Conservation (phyloP, 2,329 filamentous ascomycete genomes). For the Furcasterigmium sp. region DNA sequence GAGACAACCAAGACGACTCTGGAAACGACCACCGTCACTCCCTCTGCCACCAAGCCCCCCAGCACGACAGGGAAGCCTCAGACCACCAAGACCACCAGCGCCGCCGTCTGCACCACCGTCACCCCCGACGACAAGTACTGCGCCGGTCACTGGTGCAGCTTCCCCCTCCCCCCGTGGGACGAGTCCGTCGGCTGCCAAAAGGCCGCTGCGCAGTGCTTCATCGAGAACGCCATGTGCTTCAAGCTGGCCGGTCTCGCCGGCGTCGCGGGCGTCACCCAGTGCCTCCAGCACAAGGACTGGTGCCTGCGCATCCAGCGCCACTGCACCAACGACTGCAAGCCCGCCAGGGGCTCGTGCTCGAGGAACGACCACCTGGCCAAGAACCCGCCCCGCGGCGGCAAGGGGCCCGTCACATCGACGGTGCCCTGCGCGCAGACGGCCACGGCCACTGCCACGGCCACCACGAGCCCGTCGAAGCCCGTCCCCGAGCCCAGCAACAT, state of each 20-base stretch:
- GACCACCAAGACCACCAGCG: slow-evolving; percentile 25
- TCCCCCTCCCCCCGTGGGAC: slow-evolving; percentile 41
- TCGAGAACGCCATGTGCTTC: slow-evolving; percentile 48
- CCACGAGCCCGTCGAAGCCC: slow-evolving; percentile 20
- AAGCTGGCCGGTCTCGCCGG: slow-evolving; percentile 42
- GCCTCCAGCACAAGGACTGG: slow-evolving; percentile 46
- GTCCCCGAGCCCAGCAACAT: slow-evolving; percentile 42
- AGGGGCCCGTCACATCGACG: slow-evolving; percentile 14
- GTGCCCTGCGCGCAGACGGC: not conserved
- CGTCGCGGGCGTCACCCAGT: slow-evolving; percentile 41
- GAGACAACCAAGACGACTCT: too few relatives aligned
- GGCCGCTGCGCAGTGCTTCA: slow-evolving; percentile 36
- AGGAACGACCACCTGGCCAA: slow-evolving; percentile 38
- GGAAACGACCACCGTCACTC: slow-evolving; percentile 6
- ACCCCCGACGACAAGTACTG: slow-evolving; percentile 46
- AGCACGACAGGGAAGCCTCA: slow-evolving; percentile 13
- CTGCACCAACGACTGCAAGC: slow-evolving; percentile 32
- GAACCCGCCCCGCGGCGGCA: slow-evolving; percentile 31
- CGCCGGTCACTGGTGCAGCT: slow-evolving; percentile 48
- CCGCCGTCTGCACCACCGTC: slow-evolving; percentile 41
- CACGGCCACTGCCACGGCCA: slow-evolving; percentile 22
- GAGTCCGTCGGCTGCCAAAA: slow-evolving; percentile 34
- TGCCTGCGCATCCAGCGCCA: slow-evolving; percentile 39
- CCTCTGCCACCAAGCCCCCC: slow-evolving; percentile 7
- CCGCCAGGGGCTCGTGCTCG: slow-evolving; percentile 25